phyloP scores from a whole-genome alignment of 371 early-diverging fungal genomes.

The Saksenaea oblongispora region DNA sequence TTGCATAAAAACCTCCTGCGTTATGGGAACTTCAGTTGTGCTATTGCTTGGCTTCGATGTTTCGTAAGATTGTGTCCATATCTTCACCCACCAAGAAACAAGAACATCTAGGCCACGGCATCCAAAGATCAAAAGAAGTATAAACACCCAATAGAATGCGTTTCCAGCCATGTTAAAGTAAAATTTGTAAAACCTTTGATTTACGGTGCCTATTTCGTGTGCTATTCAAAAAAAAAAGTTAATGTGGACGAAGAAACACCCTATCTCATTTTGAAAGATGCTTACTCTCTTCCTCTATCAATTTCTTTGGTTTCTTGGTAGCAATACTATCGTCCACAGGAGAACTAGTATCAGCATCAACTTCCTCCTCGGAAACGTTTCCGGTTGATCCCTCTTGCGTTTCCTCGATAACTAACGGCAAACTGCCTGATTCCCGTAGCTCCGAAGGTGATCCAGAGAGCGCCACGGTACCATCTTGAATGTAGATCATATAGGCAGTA shows the following conservation, averaged over 20 bases:
- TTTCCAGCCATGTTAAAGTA: constrained; percentile 21
- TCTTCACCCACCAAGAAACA: constrained; percentile 43
- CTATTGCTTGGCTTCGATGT: not conserved
- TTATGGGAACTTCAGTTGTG: too few species aligned
- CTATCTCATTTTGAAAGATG: not conserved
- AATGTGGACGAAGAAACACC: not conserved
- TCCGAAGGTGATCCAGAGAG: constrained; percentile 18
- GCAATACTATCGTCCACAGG: not conserved
- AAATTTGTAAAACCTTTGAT: constrained; percentile 35
- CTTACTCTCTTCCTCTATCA: constrained; percentile 13
- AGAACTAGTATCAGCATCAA: not conserved
- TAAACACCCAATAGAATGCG: constrained; percentile 27
- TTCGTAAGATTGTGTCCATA: constrained; percentile 39
- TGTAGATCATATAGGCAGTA: constrained; percentile 57
- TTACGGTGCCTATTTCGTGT: constrained; percentile 42
- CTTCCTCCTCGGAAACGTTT: not conserved
- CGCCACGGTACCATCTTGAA: constrained; percentile 49
- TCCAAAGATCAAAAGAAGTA: constrained; percentile 31
- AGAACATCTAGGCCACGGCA: constrained; percentile 38
- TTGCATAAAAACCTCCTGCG: too few species aligned
- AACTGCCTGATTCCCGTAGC: constrained; percentile 13
- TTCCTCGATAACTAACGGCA: not conserved
- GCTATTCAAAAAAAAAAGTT: not conserved
- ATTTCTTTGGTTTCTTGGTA: constrained; percentile 1
- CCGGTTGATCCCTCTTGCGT: not conserved